Base-by-base conservation (phyloP, 2,329 filamentous ascomycete species). In the Nectriaceae sp. region DNA sequence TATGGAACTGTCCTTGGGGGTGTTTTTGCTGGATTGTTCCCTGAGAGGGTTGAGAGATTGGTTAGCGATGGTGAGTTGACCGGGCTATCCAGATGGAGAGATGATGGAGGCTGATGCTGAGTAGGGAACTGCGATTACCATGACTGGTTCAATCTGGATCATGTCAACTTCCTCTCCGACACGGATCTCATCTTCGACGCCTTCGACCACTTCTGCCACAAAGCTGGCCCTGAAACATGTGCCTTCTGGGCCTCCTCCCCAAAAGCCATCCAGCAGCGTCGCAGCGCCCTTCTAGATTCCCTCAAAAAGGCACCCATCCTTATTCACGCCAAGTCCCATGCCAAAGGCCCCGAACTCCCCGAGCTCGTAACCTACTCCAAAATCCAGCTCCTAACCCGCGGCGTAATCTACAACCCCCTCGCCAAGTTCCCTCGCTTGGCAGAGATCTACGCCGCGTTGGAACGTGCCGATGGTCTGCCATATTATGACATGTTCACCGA, bases 151-250 rank as follows among this genome's bases (percentile, higher is more conserved):
- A 66, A 70, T 21, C 70, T 74, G 11, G 63, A 64, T 1, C 70
- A 75, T 46, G 65, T 70, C 52, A 75, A 75, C 51, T 79, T 79
- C 43, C 58, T 81, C 5, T 68, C 68, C n/a, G 77, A 84, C 55
- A 75, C 77, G 13, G 81, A 85, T 60, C 70, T 74, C 43, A 74
- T 79, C 5, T 73, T 83, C 56, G 64, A 72, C 2, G 73, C 67
- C 16, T 84, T 85, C 48, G 81, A 78, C 56, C 65, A 69, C 16
- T 72, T 75, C 35, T 87, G 83, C 58, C 73, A 76, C 57, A 65
- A 70, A 36, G 80, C 75, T 16, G 78, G 78, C 0, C 77, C 78
- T 0, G 50, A 66, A 1, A 70, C 63, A 5, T 83, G 79, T 46
- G 69, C 70, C 1, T 70, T 83, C 37, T 69, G 70, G 52, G 68